A percentile compares a stretch with the other conserved stretches of the same genome.
Evolutionary conservation across 2,329 filamentous ascomycete species (phyloP).

Genomic region (Fusarium marasasianum): DNA sequence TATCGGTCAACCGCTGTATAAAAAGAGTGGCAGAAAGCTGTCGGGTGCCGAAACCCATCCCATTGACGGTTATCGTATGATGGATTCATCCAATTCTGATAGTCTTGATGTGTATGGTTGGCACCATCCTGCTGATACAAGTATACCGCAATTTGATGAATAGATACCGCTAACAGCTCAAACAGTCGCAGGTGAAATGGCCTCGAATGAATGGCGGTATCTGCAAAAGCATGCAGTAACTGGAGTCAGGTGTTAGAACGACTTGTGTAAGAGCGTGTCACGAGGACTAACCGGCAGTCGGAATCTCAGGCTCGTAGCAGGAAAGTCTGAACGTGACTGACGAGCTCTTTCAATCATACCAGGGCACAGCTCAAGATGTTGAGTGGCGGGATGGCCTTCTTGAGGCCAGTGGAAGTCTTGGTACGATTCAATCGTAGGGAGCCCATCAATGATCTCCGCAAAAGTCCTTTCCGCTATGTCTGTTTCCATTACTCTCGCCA

Average conservation of each 20-base stretch:
- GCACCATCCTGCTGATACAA: neutral
- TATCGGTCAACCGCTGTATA: slow-evolving; percentile 2
- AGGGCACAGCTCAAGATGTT: neutral
- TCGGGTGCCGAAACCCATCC: neutral
- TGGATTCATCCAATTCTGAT: neutral
- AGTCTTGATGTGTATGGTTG: slow-evolving; percentile 2
- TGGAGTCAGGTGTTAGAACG: neutral
- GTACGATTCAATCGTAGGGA: neutral
- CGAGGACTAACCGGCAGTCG: neutral
- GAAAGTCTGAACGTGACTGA: neutral
- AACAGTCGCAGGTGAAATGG: slow-evolving; percentile 4
- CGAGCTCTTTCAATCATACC: neutral
- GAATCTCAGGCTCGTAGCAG: neutral
- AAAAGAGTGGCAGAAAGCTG: neutral
- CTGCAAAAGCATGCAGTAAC: neutral
- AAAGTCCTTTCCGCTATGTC: neutral
- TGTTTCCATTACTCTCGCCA: neutral
- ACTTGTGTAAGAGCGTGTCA: too few relatives aligned
- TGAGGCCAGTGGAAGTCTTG: neutral
- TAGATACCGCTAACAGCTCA: slow-evolving; percentile 1
- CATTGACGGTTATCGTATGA: neutral
- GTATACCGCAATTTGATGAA: slow-evolving; percentile 2
- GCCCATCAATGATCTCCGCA: slow-evolving; percentile 16
- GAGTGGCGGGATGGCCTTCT: neutral
- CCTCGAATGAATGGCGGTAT: neutral